Conservation (phyloP, 225 moss, liverwort and hornwort genomes). For the Bryoerythrophyllum caledonicum region DNA sequence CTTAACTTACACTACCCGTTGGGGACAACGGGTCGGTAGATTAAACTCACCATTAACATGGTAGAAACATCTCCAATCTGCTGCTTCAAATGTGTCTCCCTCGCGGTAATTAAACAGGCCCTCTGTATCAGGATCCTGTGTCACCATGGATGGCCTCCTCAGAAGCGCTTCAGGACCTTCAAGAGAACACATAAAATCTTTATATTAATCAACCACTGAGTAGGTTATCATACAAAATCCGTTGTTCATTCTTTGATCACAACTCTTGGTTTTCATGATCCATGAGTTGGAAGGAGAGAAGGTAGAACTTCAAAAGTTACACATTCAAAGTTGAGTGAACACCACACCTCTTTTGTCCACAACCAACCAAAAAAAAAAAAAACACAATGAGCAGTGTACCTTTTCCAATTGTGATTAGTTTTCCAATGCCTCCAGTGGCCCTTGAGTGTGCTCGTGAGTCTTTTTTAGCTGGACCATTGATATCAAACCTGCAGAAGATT, state of each 20-base stretch:
- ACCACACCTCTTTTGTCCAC: neutral
- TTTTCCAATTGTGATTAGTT: constrained; percentile 73
- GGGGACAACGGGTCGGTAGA: too few species aligned
- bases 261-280: too few species aligned
- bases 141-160: constrained; percentile 54
- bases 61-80: constrained; percentile 71
- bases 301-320: too few species aligned
- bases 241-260: too few species aligned
- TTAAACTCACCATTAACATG: constrained; percentile 58
- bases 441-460: constrained; percentile 48
- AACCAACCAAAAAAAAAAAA: neutral
- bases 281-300: too few species aligned
- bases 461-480: constrained; percentile 55
- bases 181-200: too few species aligned
- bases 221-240: too few species aligned
- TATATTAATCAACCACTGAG: too few species aligned
- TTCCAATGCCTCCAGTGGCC: constrained; percentile 52
- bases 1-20: too few species aligned
- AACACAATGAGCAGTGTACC: constrained; percentile 28
- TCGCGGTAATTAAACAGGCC: constrained; percentile 46
- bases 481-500: constrained; percentile 54
- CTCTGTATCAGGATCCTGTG: constrained; percentile 59
- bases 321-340: too few species aligned
- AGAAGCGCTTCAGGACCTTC: constrained; percentile 66
- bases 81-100: constrained; percentile 70